Evolutionary conservation across 2,329 filamentous ascomycete genomes (phyloP), one percentile per base, ranked within the genome.

Genomic region (Ceratocystis alfenasii): DNA sequence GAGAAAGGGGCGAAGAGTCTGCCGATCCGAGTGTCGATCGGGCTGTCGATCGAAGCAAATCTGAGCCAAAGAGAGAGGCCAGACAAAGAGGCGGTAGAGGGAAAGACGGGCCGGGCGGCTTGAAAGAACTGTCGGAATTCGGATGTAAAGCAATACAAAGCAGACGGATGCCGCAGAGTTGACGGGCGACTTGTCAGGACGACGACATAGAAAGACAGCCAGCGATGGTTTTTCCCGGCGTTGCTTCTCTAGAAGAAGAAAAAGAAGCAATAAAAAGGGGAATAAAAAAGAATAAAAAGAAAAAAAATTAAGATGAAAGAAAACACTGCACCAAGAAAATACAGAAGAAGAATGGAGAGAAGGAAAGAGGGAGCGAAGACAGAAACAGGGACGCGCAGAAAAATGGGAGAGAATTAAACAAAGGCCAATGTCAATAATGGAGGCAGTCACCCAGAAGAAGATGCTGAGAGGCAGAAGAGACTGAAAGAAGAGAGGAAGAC

Each of bases 231-330:
- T 41, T 41, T 41, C 12, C 36, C 12, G 36, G 36, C 36, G 36
- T 3, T 41, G 10, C 10, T 41, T 41, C 36, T 41, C 3, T 3
- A 41, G 36, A 41, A n/a, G 36, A 64, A n/a, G 41, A 48, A 64
- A 64, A 64, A 64, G 44, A 33, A 36, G 25, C n/a, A 48, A 45
- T 25, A 45, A 25, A 63, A 25, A 63, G 30, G 44, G 20, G 6
- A 20, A 28, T 8, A 44, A 63, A 25, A n/a, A 50, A 15, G 22
- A 30, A 25, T 30, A 25, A 41, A 30, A 44, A 44, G 50, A 50
- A 41, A 33, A 50, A 10, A 53, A 10, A 36, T 53, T 50, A 36
- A 50, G 6, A 17, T 17, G 17, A 45, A 64, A 33, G 17, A 41
- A 33, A 17, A 2, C 6, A 48, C 55, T 41, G 45, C 28, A 44